A percentile compares a stretch with the other conserved stretches of the same genome.
These are phyloP conservation scores for Allomyces javanicus DNA, from an alignment of 192 early-diverging fungal genomes.

Conservation along the genomic window DNA sequence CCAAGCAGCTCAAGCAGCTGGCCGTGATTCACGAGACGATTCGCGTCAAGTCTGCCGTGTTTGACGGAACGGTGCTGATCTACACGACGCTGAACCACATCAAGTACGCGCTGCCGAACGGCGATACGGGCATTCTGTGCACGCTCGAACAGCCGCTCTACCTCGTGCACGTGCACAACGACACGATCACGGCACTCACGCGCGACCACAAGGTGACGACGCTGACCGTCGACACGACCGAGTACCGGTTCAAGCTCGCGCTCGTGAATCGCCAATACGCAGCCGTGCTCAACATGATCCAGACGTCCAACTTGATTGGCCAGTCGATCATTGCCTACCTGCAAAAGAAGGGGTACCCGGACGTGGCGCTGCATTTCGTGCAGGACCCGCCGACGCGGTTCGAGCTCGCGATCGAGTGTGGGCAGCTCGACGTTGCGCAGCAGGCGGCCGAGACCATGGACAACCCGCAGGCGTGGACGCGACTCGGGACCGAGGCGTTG, in stretches of 20 bases:
- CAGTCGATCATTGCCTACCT: slow-evolving; percentile 98
- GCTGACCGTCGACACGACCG: slow-evolving; percentile 89
- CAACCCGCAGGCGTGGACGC: slow-evolving; percentile 72
- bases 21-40: slow-evolving; percentile 91
- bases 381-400: slow-evolving; percentile 89
- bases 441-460: slow-evolving; percentile 87
- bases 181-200: slow-evolving; percentile 69
- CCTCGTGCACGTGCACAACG: slow-evolving; percentile 65
- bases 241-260: slow-evolving; percentile 94
- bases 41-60: slow-evolving; percentile 95
- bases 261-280: slow-evolving; percentile 81
- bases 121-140: slow-evolving; percentile 89
- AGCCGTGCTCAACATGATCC: slow-evolving; percentile 89
- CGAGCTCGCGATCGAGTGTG: slow-evolving; percentile 90
- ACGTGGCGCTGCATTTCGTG: slow-evolving; percentile 97
- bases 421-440: slow-evolving; percentile 84
- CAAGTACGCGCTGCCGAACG: slow-evolving; percentile 76
- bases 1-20: slow-evolving; percentile 66
- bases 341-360: slow-evolving; percentile 98
- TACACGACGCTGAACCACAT: slow-evolving; percentile 97
- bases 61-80: slow-evolving; percentile 71
- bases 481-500: slow-evolving; percentile 72
- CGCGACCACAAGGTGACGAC: slow-evolving; percentile 73
- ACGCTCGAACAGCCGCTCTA: slow-evolving; percentile 94
- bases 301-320: slow-evolving; percentile 85